Base-by-base conservation (phyloP, 495 filamentous ascomycete species). In the Podospora bellae-mahoneyi region DNA sequence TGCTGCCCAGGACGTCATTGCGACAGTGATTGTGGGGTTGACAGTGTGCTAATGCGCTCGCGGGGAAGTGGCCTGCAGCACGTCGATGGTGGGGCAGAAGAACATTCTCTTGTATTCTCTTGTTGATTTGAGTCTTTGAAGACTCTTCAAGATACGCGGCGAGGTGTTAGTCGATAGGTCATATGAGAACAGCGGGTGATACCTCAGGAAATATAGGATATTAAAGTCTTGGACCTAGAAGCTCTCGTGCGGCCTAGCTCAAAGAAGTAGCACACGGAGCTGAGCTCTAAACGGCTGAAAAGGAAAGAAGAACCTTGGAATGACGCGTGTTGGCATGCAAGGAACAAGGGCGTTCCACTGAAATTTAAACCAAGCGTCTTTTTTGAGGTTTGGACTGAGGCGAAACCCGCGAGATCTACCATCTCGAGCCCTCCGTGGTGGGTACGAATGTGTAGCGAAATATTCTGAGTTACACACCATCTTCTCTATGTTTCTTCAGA, bases 31-130 rank as follows among this genome's bases (percentile, higher is more conserved):
- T 34, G 59, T 62, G 61, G 30, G 59, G 28, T 20, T 63, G 61
- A 34, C 20, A 48, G 39, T 63, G 32, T 19, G 61, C 59, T 27
- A 32, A 32, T 18, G 27, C 20, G 19, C 4, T 44, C 19, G 32
- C 4, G 18, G 19, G 27, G 61, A 32, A 63, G 39, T 63, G 61
- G 28, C 94, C n/a, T 67, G 26, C 59, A 48, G 58, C 13, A 7
- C 18, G 32, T 65, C 15, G 18, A 28, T 56, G 6, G 48, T 53
- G 48, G 57, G 32, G 23, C 3, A 54, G 34, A 4, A 54, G 59
- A 48, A 48, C 39, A 48, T 48, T 48, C 39, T 48, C 39, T 48
- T 48, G 0, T 48, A 32, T 6, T 32, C 30, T 32, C 30, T 23
- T 23, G 23, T 23, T 39, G 34, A 39, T 10, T 39, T 39, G 6